Conservation (phyloP, 805 yeast species). For the Cyberlindnera veronae region DNA sequence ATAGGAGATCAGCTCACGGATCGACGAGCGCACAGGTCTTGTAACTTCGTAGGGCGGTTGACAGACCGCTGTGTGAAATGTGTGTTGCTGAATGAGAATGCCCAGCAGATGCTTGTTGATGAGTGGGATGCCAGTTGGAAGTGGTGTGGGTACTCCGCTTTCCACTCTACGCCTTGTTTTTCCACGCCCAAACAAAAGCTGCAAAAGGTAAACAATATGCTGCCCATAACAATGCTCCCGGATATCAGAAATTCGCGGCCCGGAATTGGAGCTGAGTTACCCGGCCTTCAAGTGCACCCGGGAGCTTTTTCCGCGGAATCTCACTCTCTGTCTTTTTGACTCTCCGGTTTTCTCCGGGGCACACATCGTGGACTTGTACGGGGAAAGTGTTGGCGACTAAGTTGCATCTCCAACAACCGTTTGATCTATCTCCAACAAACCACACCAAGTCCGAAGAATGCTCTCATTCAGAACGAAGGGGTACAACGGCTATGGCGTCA, state of each 20-base stretch:
- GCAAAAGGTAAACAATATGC: constrained; percentile 12
- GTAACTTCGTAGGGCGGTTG: too few species aligned
- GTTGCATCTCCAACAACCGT: too few species aligned
- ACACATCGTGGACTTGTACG: too few species aligned
- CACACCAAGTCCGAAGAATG: constrained; percentile 39
- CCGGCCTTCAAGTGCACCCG: constrained; percentile 3
- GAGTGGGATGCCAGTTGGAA: background rate
- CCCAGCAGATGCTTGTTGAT: background rate
- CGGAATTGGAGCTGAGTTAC: background rate
- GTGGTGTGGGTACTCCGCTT: background rate
- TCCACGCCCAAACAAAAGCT: background rate
- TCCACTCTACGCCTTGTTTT: background rate
- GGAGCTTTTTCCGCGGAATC: background rate
- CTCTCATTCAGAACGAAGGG: constrained; percentile 71
- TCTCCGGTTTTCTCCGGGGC: too few species aligned
- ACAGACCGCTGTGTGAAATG: too few species aligned
- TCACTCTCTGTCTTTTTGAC: background rate
- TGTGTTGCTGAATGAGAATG: too few species aligned
- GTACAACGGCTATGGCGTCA: constrained; percentile 81
- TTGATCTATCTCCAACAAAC: background rate
- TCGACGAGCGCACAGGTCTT: too few species aligned
- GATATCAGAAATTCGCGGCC: background rate
- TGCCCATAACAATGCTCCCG: background rate
- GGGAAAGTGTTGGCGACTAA: too few species aligned
- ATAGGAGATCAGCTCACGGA: too few species aligned